Evolutionary conservation across 441 rosid species (phyloP), one percentile per base, ranked within the genome.

Genomic region (Arabidopsis lyrata): DNA sequence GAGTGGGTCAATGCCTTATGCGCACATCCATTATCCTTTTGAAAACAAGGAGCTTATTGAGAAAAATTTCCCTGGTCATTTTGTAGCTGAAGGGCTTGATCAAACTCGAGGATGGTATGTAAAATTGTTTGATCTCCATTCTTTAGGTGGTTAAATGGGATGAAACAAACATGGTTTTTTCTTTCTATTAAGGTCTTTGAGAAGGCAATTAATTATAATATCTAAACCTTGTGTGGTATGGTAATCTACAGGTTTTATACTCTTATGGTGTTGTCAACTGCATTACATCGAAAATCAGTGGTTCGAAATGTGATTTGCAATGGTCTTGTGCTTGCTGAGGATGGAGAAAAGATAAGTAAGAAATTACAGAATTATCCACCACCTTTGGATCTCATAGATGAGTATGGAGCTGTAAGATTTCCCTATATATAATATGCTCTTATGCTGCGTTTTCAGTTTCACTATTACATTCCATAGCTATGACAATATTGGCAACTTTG

Each of bases 21-120:
- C 98, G 63, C 90, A 87, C 78, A 89, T 95, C 66, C 99, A 95
- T 77, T 95, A 93, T 76, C 98, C 99, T 8, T 96, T 96, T 83
- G 98, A 96, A 83, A 96, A 93, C 76, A 87, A 75, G 70, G 92
- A 91, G 72, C 86, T 85, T 22, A 89, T 96, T 77, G 98, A 91
- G 81, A 85, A 84, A 70, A 93, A 91, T 55, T 93, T 93, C 77
- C 99, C 98, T 56, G 97, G 98, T 81, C 84, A 93, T 84, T 96
- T 96, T 84, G 84, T 96, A 69, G 98, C 99, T 22, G 99, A 96
- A 85, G 97, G 98, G 68, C 83, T 96, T 52, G 99, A 96, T 84
- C 99, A 96, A 84, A 93, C 99, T 53, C 97, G 97, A 67, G 99
- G 99, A 86, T 96, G 99, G 98, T 95, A 70, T 68, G 91, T 81